phyloP scores from a whole-genome alignment of 192 early-diverging fungal genomes.

The Rhizoclosmatium sp. region DNA sequence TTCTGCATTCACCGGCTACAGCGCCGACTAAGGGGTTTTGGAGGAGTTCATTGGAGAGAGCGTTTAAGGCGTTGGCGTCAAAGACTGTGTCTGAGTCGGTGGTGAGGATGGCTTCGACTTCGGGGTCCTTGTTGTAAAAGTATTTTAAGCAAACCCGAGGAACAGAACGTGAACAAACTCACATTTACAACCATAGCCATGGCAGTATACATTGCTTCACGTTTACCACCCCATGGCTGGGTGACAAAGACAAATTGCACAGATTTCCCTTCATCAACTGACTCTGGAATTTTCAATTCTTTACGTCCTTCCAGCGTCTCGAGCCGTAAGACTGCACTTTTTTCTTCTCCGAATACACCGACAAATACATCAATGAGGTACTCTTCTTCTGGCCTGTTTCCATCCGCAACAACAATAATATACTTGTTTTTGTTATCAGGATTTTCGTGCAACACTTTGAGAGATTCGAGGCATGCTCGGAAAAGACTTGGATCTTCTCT shows the following conservation, averaged over 20 bases:
- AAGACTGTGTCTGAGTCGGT: slow-evolving; percentile 72
- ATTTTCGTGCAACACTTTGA: slow-evolving; percentile 23
- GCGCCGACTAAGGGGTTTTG: slow-evolving; percentile 58
- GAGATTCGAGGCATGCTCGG: slow-evolving; percentile 30
- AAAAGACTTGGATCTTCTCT: slow-evolving; percentile 43
- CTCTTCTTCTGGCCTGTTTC: slow-evolving; percentile 40
- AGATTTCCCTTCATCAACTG: not conserved
- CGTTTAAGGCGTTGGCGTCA: slow-evolving; percentile 54
- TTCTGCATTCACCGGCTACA: slow-evolving; percentile 60
- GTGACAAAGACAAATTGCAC: slow-evolving; percentile 4
- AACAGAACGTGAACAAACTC: not conserved
- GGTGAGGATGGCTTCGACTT: slow-evolving; percentile 60
- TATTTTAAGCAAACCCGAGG: not conserved
- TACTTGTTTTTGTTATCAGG: slow-evolving; percentile 36
- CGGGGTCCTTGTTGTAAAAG: slow-evolving; percentile 5
- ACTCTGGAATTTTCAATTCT: slow-evolving; percentile 3
- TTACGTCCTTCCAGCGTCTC: not conserved
- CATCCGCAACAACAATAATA: slow-evolving; percentile 44
- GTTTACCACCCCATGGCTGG: slow-evolving; percentile 37
- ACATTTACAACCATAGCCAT: slow-evolving; percentile 2
- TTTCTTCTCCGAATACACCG: not conserved
- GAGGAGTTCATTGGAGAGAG: slow-evolving; percentile 61
- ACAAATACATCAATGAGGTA: slow-evolving; percentile 43
- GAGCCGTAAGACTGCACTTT: slow-evolving; percentile 19
- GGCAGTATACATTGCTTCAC: slow-evolving; percentile 37